These are phyloP conservation scores for Boletus subcaerulescens DNA, from an alignment of 768 basidiomycete genomes.

Conservation along the genomic window DNA sequence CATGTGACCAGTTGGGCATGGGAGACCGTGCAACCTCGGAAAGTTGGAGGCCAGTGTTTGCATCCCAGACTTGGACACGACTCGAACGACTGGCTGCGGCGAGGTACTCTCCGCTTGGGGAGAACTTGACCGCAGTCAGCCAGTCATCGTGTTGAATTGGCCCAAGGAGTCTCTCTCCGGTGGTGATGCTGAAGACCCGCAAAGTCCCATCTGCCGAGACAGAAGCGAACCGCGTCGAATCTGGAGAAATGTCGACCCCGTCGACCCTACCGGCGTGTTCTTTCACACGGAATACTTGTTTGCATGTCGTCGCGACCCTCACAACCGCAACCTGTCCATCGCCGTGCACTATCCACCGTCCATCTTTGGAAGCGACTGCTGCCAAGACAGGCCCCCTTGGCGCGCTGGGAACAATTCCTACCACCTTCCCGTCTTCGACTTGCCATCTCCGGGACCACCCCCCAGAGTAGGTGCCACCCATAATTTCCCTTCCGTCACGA, in stretches of 20 bases:
- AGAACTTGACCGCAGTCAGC: neutral
- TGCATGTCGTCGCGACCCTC: no score
- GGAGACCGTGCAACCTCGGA: no score
- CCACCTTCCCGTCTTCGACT: neutral
- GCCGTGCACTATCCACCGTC: no score
- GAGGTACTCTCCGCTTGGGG: neutral
- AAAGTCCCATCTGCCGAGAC: neutral
- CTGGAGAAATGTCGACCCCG: neutral
- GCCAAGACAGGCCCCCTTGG: neutral
- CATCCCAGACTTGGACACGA: neutral
- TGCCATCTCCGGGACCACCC: neutral
- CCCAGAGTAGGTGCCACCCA: neutral
- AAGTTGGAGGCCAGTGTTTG: neutral
- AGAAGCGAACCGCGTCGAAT: neutral
- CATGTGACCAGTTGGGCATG: no score
- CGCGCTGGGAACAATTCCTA: neutral
- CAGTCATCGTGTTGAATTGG: neutral
- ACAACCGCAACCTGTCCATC: no score
- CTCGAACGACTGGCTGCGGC: neutral
- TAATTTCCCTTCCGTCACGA: neutral
- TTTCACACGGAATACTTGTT: no score
- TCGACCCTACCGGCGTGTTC: neutral
- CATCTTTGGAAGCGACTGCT: no score
- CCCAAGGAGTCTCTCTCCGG: neutral
- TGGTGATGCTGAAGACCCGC: neutral